Evolutionary conservation across 2,329 filamentous ascomycete species (phyloP).

Genomic region (Cladosporium sp.): DNA sequence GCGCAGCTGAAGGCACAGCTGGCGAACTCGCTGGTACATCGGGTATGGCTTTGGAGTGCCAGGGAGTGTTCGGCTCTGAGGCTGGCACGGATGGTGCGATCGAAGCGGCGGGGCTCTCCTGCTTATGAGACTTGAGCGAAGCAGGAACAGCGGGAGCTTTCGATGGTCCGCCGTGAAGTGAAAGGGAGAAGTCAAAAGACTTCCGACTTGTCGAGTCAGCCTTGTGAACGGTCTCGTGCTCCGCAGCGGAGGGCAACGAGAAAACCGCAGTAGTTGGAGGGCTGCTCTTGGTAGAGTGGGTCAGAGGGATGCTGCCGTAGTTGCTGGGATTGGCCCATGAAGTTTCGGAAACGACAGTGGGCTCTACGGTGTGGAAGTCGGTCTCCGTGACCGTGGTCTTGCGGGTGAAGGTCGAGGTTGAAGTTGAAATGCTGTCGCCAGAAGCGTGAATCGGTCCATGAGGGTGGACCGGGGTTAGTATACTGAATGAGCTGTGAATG

Average conservation of each 20-base stretch:
- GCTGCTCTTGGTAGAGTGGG: slow-evolving; percentile 8
- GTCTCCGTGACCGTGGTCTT: slow-evolving; percentile 9
- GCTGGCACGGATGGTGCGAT: not conserved
- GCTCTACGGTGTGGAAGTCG: slow-evolving; percentile 2
- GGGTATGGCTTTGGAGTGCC: not conserved
- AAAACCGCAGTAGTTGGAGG: not conserved
- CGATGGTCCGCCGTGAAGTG: not conserved
- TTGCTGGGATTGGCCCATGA: slow-evolving; percentile 6
- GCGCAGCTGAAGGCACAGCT: not conserved
- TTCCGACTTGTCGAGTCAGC: not conserved
- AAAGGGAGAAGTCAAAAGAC: not conserved
- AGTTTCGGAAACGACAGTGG: not conserved
- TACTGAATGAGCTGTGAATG: slow-evolving; percentile 3
- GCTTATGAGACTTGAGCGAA: not conserved
- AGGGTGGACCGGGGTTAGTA: slow-evolving; percentile 8
- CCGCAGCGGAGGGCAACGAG: not conserved
- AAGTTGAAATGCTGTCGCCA: slow-evolving; percentile 10
- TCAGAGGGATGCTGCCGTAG: slow-evolving; percentile 9
- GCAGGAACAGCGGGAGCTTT: not conserved
- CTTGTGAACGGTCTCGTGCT: not conserved
- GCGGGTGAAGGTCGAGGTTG: not conserved
- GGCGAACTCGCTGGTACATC: not conserved
- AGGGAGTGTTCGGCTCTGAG: not conserved
- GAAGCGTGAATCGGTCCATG: not conserved
- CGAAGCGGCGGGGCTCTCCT: not conserved